phyloP scores from a whole-genome alignment of 106 monocot genomes.

The Vanilla planifolia region DNA sequence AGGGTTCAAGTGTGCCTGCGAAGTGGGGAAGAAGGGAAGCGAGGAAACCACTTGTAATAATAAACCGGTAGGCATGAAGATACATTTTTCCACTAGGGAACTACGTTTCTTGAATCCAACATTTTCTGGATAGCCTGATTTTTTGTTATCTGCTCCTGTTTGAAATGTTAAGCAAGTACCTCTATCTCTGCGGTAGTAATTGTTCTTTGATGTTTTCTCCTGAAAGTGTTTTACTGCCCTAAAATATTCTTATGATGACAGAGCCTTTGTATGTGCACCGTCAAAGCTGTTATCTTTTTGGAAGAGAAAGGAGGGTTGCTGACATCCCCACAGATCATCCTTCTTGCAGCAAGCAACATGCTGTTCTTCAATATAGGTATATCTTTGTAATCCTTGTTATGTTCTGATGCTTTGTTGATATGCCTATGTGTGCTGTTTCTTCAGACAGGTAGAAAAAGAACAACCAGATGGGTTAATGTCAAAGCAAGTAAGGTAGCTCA shows the following conservation, averaged over 20 bases:
- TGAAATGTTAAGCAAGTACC: too few relatives aligned
- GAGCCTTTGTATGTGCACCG: slow-evolving; percentile 91
- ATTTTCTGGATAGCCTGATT: too few relatives aligned
- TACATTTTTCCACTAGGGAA: too few relatives aligned
- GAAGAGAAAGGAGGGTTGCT: slow-evolving; percentile 92
- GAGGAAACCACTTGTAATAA: too few relatives aligned
- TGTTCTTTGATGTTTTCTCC: too few relatives aligned
- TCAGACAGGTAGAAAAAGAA: slow-evolving; percentile 76
- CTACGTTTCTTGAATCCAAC: too few relatives aligned
- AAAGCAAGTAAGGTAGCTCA: slow-evolving; percentile 69
- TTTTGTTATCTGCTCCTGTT: too few relatives aligned
- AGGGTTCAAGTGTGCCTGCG: too few relatives aligned
- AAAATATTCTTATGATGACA: slow-evolving; percentile 23
- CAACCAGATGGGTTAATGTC: slow-evolving; percentile 66
- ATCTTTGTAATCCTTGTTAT: neutral
- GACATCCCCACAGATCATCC: slow-evolving; percentile 98
- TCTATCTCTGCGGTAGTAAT: too few relatives aligned
- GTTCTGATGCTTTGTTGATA: neutral
- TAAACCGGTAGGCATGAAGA: too few relatives aligned
- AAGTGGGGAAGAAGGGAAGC: too few relatives aligned
- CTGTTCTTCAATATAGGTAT: slow-evolving; percentile 88
- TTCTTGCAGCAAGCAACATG: slow-evolving; percentile 98
- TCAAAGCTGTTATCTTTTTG: slow-evolving; percentile 90
- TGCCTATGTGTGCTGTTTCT: slow-evolving; percentile 15
- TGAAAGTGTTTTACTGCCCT: too few relatives aligned